Evolutionary conservation across 176 grass and related monocot species (phyloP).

Genomic region (Aegilops tauschii): DNA sequence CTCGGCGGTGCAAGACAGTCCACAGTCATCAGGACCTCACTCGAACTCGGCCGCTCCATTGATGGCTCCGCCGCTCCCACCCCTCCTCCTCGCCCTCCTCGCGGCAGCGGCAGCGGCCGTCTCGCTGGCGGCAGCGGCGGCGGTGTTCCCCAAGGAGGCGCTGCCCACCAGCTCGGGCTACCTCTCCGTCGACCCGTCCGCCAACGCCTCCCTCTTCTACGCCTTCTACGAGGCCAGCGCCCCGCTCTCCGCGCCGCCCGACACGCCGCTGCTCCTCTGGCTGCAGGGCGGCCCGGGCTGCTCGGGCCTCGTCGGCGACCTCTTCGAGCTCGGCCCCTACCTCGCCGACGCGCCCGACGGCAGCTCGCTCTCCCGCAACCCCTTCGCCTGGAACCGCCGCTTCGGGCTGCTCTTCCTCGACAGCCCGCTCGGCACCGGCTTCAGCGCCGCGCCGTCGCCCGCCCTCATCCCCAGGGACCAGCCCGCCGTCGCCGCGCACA

Average conservation of each 20-base stretch:
- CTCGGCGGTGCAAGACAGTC: too few species aligned
- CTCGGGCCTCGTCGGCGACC: constrained; percentile 40
- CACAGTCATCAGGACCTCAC: too few species aligned
- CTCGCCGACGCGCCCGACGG: neutral
- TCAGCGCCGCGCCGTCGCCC: too few species aligned
- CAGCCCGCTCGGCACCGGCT: constrained; percentile 42
- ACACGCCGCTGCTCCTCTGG: constrained; percentile 41
- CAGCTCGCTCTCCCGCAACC: neutral
- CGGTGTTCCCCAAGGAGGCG: constrained; percentile 29
- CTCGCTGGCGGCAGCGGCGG: too few species aligned
- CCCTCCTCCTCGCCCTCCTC: too few species aligned
- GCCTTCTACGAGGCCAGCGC: constrained; percentile 30
- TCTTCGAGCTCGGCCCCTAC: constrained; percentile 59
- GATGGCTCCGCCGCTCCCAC: too few species aligned
- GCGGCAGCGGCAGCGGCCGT: too few species aligned
- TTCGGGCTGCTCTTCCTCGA: constrained; percentile 61
- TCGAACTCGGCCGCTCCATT: too few species aligned
- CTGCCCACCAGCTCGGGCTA: constrained; percentile 57
- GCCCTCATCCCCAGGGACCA: too few species aligned
- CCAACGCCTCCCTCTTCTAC: constrained; percentile 19
- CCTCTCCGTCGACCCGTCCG: constrained; percentile 19
- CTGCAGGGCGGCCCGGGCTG: constrained; percentile 14
- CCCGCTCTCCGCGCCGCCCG: neutral
- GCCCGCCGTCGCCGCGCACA: too few species aligned
- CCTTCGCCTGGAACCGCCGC: constrained; percentile 18